phyloP scores from a whole-genome alignment of 2,329 filamentous ascomycete species.

The Verticillium longisporum region DNA sequence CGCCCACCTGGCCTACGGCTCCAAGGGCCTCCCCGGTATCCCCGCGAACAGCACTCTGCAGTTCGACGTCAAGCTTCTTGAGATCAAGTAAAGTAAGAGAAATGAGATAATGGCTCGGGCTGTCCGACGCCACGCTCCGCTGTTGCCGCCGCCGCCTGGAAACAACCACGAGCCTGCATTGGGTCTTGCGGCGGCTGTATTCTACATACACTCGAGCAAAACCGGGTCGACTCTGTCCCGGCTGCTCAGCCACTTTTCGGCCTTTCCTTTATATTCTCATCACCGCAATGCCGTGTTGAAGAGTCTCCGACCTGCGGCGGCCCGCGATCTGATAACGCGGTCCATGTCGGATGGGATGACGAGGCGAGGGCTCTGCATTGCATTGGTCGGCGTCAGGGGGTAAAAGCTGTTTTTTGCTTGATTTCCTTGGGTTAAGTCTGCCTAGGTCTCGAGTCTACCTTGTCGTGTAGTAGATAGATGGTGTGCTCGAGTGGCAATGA shows the following conservation, averaged over 20 bases:
- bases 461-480: not conserved
- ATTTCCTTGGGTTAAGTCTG: slow-evolving; percentile 7
- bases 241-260: not conserved
- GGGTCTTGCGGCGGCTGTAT: not conserved
- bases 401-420: slow-evolving; percentile 23
- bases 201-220: slow-evolving; percentile 1
- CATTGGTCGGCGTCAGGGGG: slow-evolving; percentile 41
- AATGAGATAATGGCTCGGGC: not conserved
- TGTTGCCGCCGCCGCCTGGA: not conserved
- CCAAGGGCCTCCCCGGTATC: slow-evolving; percentile 74
- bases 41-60: slow-evolving; percentile 84
- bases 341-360: slow-evolving; percentile 38
- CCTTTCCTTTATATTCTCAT: not conserved
- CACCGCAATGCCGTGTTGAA: slow-evolving; percentile 26
- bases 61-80: slow-evolving; percentile 85
- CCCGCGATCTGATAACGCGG: slow-evolving; percentile 30
- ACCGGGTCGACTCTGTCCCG: not conserved
- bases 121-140: not conserved
- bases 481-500: not conserved
- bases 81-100: slow-evolving; percentile 61
- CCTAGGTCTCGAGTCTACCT: not conserved
- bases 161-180: not conserved
- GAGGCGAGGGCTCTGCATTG: slow-evolving; percentile 40
- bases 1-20: slow-evolving; percentile 82
- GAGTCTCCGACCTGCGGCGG: slow-evolving; percentile 41